Conservation (phyloP, 345 rosid genomes). For the Cardamine occulta region DNA sequence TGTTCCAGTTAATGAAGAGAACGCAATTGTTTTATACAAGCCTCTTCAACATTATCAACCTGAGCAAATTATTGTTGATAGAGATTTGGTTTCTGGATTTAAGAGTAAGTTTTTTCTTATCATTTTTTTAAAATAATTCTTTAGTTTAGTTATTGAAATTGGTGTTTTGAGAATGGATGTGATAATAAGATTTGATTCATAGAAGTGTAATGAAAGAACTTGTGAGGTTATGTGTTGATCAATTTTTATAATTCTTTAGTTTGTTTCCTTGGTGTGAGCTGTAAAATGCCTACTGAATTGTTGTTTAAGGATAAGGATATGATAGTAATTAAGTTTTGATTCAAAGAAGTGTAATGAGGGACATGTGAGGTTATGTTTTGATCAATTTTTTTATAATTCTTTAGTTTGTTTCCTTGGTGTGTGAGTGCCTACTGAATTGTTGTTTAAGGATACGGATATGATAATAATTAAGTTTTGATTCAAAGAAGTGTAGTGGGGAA, state of each 20-base stretch:
- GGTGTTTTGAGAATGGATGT: background rate
- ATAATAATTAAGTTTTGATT: no score
- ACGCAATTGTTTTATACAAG: conserved; percentile 66
- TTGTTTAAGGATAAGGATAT: background rate
- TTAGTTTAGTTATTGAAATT: background rate
- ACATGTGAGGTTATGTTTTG: background rate
- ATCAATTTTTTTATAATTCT: background rate
- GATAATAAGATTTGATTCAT: no score
- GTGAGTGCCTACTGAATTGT: background rate
- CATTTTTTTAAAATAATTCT: background rate
- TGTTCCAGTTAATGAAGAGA: conserved; percentile 54
- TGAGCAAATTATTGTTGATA: conserved; percentile 44
- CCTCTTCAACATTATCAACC: conserved; percentile 44
- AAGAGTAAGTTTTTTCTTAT: conserved; percentile 49
- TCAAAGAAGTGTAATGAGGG: background rate
- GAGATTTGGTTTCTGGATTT: conserved; percentile 54
- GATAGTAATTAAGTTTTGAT: background rate
- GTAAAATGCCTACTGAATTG: background rate
- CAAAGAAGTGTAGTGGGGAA: no score
- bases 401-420: background rate
- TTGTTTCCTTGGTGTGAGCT: no score
- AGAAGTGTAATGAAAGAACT: no score
- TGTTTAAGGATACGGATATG: background rate
- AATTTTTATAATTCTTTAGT: no score
- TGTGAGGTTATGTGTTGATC: no score